Percentiles rank a stretch among this genome's conserved stretches.
Evolutionary conservation across 2,329 filamentous ascomycete genomes (phyloP).

Genomic region (Pyrenochaeta sp.): DNA sequence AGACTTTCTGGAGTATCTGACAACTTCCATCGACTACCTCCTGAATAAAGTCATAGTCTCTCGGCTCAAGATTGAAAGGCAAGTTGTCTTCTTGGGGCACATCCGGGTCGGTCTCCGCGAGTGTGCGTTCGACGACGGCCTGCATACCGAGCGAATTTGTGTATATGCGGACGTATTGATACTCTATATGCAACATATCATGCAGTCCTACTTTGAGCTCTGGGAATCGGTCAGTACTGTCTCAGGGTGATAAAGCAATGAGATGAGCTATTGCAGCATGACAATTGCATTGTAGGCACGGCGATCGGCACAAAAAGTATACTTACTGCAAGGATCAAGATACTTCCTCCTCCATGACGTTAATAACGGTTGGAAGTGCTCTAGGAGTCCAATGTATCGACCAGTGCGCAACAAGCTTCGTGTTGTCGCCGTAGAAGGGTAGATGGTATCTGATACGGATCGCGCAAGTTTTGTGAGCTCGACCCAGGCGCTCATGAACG

Average conservation of each 20-base stretch:
- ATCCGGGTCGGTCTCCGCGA: slow-evolving; percentile 51
- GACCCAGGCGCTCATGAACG: slow-evolving; percentile 62
- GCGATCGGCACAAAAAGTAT: no score
- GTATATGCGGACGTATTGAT: slow-evolving; percentile 54
- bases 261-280: no score
- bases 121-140: slow-evolving; percentile 64
- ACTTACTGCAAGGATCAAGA: slow-evolving; percentile 49
- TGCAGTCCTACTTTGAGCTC: slow-evolving; percentile 51
- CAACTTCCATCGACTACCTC: slow-evolving; percentile 65
- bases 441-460: slow-evolving; percentile 63
- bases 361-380: slow-evolving; percentile 55
- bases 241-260: no score
- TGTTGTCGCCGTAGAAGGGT: slow-evolving; percentile 55
- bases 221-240: slow-evolving; percentile 14
- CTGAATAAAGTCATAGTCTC: slow-evolving; percentile 64
- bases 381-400: slow-evolving; percentile 60
- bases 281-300: no score
- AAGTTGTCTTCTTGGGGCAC: slow-evolving; percentile 50
- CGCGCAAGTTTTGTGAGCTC: slow-evolving; percentile 56
- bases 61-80: slow-evolving; percentile 56
- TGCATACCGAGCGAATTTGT: slow-evolving; percentile 63
- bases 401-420: slow-evolving; percentile 56
- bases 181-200: slow-evolving; percentile 64
- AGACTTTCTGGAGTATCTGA: slow-evolving; percentile 61
- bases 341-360: slow-evolving; percentile 52